These are phyloP conservation scores for Aeminium ludgeri DNA, from an alignment of 495 filamentous ascomycete species.

Conservation along the genomic window DNA sequence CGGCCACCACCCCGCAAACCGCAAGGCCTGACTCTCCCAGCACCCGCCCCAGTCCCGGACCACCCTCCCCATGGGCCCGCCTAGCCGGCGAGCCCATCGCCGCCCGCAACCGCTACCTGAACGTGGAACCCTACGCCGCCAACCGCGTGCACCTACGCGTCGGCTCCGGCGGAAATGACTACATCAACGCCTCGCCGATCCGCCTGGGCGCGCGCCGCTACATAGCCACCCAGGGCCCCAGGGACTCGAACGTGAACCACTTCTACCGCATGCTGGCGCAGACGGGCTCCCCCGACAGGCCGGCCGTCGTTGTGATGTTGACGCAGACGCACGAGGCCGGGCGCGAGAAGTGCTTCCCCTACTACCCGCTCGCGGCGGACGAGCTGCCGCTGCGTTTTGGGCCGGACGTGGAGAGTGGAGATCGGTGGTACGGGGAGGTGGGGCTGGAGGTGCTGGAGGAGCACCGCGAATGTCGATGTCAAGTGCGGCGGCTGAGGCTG, in stretches of 20 bases:
- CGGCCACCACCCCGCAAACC: no score
- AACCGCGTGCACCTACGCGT: slow-evolving; percentile 76
- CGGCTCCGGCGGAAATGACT: slow-evolving; percentile 62
- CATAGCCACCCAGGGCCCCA: slow-evolving; percentile 66
- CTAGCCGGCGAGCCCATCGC: slow-evolving; percentile 34
- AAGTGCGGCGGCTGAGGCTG: slow-evolving; percentile 9
- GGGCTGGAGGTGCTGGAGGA: slow-evolving; percentile 30
- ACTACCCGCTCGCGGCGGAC: slow-evolving; percentile 48
- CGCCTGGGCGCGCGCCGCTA: slow-evolving; percentile 41
- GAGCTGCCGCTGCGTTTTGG: slow-evolving; percentile 8
- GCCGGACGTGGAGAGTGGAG: slow-evolving; percentile 31
- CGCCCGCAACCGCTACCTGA: slow-evolving; percentile 60
- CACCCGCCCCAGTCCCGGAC: slow-evolving; percentile 19
- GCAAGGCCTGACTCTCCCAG: slow-evolving; percentile 14
- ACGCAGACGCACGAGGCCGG: slow-evolving; percentile 71
- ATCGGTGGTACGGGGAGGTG: slow-evolving; percentile 38
- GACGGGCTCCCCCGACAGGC: slow-evolving; percentile 43
- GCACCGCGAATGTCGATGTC: slow-evolving; percentile 3
- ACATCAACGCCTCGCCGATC: slow-evolving; percentile 94
- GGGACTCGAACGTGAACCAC: slow-evolving; percentile 48
- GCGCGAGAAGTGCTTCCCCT: slow-evolving; percentile 82
- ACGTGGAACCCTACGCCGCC: slow-evolving; percentile 72
- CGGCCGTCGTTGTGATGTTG: slow-evolving; percentile 87
- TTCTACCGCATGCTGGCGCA: slow-evolving; percentile 96
- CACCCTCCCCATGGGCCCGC: slow-evolving; percentile 34